Base-by-base conservation (phyloP, 2,329 filamentous ascomycete genomes). In the Penicillium glabrum region DNA sequence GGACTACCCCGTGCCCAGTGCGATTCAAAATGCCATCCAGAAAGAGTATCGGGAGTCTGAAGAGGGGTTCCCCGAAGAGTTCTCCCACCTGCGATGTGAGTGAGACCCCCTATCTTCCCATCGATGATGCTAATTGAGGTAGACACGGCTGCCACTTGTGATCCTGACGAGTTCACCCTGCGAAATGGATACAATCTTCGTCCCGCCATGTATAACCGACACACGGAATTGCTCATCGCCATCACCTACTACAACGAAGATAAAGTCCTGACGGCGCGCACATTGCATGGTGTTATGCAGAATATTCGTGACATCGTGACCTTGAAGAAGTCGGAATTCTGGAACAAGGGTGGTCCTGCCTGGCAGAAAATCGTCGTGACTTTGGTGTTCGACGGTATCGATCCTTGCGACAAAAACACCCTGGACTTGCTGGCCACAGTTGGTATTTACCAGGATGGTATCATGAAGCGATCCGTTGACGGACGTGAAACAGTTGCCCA, bases 191-290 rank as follows among this genome's bases (percentile, higher is more conserved):
- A 98, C 83, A 96, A 98, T 81, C 83, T 99, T 75, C 90, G 95
- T 51, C 91, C 93, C 52, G 89, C 92, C 66, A 98, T 98, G 93
- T 98, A 98, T 81, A 98, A 98, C 83, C 86, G 93, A 68, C 93
- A 98, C 77, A 98, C 93, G 7, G 93, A 99, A 79, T 81, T 99
- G 67, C 84, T 98, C 64, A 97, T 99, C 75, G 93, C 93, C 70
- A 92, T 99, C 69, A 99, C 93, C 61, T 97, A 97, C 81, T 99
- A 98, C 83, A 98, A 98, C 80, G 93, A 98, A 83, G 95, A 98
- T 80, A 98, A 98, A 82, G 87, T 91, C 31, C 82, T 99, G 65
- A 90, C 95, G 19, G 84, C 93, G 51, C 88, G 93, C 77, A 99
- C 95, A 1, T 82, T 98, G 53, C 93, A 98, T 76, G 91, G 93